phyloP scores from a whole-genome alignment of 345 rosid genomes.

The Ceriops tagal region DNA sequence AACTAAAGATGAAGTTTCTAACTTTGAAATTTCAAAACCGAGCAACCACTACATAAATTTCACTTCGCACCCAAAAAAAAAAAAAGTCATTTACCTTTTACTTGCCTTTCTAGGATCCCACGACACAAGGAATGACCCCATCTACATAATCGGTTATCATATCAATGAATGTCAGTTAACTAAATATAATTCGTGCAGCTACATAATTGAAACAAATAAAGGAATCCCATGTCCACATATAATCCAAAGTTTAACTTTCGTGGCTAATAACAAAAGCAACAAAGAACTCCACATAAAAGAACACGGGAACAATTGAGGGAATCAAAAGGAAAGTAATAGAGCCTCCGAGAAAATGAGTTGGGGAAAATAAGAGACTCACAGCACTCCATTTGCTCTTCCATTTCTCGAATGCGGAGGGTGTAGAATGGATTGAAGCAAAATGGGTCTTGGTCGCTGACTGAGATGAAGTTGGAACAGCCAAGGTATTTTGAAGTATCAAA shows the following conservation, averaged over 20 bases:
- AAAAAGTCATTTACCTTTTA: too few species aligned
- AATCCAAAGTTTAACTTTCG: constrained; percentile 1
- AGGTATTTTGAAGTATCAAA: constrained; percentile 27
- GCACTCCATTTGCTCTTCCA: constrained; percentile 46
- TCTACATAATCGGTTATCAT: too few species aligned
- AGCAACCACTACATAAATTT: background rate
- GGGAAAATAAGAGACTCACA: constrained; percentile 28
- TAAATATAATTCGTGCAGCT: too few species aligned
- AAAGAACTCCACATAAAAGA: background rate
- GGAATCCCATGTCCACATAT: background rate
- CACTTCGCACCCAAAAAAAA: too few species aligned
- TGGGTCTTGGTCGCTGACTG: constrained; percentile 5
- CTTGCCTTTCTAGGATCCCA: too few species aligned
- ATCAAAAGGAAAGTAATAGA: background rate
- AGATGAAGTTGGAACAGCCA: constrained; percentile 20
- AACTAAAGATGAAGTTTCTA: background rate
- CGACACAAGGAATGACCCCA: too few species aligned
- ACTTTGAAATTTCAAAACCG: background rate
- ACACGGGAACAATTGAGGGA: background rate
- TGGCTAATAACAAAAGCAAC: background rate
- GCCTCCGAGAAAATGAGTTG: background rate
- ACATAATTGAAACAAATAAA: background rate
- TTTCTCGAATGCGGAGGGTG: constrained; percentile 36
- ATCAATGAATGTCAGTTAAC: too few species aligned
- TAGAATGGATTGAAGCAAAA: constrained; percentile 49